Base-by-base conservation (phyloP, 768 basidiomycete species). In the Suillus clintonianus region DNA sequence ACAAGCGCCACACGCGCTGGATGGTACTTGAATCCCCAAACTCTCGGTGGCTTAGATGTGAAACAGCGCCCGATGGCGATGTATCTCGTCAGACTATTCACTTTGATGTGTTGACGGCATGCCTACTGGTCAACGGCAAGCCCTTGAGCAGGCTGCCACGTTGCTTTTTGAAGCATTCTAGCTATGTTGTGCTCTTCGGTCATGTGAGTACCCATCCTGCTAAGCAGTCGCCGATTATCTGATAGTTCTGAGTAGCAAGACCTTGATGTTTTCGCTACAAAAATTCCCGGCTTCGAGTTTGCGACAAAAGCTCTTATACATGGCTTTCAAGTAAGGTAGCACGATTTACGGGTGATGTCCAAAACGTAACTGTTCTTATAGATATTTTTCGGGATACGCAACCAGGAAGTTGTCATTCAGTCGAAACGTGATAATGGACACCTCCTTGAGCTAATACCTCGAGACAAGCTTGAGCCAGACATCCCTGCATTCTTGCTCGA, bases 61-160 rank as follows among this genome's bases (percentile, higher is more conserved):
- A 24, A 19, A 76, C 80, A 0, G 48, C 61, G 8, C 8, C 60
- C 1, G 59, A 60, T 7, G n/a, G 36, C 2, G 64, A 45, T 19
- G 64, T 68, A 36, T 59, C 41, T 42, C 63, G 68, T n/a, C 77
- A 78, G 54, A 51, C 24, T 22, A 72, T 84, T 9, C 74, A 78
- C 56, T 70, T 81, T 22, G 78, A 86, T 60, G 34, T 84, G 1
- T 63, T 83, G 2, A 67, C 74, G 22, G 83, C 83, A 11, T 56
- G 67, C 24, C 69, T 85, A 1, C 71, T 83, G 15, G 72, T 85
- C 9, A 69, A 80, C 17, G 83, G 82, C 8, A 76, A 76, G 62
- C 73, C 77, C 1, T 61, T 80, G 10, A 78, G 80, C 17, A 75
- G 73, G 27, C 74, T 85, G 19, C 80, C 83, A 0, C 27, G 42